Conservation (phyloP, 306 rosid genomes). For the Sophora flavescens region DNA sequence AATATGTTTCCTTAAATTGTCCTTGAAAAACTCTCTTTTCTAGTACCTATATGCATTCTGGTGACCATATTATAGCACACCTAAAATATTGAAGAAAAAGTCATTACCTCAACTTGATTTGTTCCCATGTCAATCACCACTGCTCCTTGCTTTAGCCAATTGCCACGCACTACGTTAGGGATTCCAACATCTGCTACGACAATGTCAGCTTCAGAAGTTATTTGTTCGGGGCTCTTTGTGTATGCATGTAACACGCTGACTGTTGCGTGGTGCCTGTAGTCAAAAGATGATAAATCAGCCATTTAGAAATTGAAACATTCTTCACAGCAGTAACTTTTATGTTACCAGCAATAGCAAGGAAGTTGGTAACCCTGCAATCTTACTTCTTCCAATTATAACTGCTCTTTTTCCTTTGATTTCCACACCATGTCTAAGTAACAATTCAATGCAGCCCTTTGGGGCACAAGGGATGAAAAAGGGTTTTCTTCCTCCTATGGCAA, state of each 20-base stretch:
- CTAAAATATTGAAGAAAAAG: background rate
- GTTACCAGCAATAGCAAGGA: conserved; percentile 60
- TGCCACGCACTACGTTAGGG: conserved; percentile 53
- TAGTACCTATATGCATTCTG: conserved; percentile 6
- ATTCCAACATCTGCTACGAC: conserved; percentile 64
- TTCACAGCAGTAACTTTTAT: conserved; percentile 36
- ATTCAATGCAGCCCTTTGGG: conserved; percentile 52
- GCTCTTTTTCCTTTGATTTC: conserved; percentile 53
- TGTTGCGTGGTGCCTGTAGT: conserved; percentile 65
- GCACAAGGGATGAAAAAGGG: conserved; percentile 60
- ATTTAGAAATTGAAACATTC: conserved; percentile 33
- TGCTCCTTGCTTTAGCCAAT: conserved; percentile 66
- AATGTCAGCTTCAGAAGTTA: conserved; percentile 63
- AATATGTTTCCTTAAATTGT: background rate
- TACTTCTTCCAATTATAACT: conserved; percentile 54
- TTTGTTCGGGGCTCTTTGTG: conserved; percentile 53
- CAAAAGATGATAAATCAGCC: conserved; percentile 42
- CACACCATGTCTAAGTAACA: conserved; percentile 51
- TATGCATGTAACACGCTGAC: conserved; percentile 57
- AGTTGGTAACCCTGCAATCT: conserved; percentile 55
- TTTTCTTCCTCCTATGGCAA: conserved; percentile 52
- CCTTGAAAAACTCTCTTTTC: background rate
- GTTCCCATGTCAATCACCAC: conserved; percentile 68
- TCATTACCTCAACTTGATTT: conserved; percentile 54
- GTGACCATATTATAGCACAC: background rate